Evolutionary conservation across 2,329 filamentous ascomycete genomes (phyloP), one percentile per base, ranked within the genome.

Genomic region (Penicillium sp.): DNA sequence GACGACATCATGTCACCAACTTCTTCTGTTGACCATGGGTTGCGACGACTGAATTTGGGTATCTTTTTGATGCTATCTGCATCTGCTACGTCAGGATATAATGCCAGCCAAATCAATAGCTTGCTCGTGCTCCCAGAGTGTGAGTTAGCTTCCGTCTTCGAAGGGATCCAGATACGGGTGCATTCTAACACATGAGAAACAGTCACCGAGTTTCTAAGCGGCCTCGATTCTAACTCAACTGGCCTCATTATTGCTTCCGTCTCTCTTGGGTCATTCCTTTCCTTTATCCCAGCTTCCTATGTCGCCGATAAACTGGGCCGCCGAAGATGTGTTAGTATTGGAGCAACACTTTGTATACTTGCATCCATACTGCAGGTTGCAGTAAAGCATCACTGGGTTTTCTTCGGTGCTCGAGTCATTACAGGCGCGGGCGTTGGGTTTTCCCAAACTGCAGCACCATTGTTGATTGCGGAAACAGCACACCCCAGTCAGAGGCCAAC

Each of bases 271-370:
- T 58, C 68, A 7, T 70, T 70, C 40, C 53, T 68, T 35, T 24
- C 68, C 6, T 70, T 70, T n/a, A 67, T 70, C 12, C 68, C 68
- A 22, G 68, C 58, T 35, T 68, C 68, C 17, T 69, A 69, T 35
- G 63, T 67, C 22, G 67, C 79, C 40, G 82, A 84, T 61, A 81
- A 77, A 75, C 73, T 78, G 9, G 82, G 82, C 1, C 75, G 82
- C 22, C 78, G 75, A 4, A 73, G 74, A 60, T 77, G 78, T 19
- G 79, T 84, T 28, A 80, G 78, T 60, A 75, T 82, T 42, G 82
- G 77, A 1, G 74, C 76, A 13, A 37, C 64, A 4, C 53, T 73
- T 4, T 72, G 74, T 40, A 72, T 74, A 26, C 53, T 70, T 4
- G 71, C 70, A 17, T 67, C 72, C 0, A 67, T 71, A 28, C 15